Conservation (phyloP, 1,284 basidiomycete species). For the Cystobasidium sp. region DNA sequence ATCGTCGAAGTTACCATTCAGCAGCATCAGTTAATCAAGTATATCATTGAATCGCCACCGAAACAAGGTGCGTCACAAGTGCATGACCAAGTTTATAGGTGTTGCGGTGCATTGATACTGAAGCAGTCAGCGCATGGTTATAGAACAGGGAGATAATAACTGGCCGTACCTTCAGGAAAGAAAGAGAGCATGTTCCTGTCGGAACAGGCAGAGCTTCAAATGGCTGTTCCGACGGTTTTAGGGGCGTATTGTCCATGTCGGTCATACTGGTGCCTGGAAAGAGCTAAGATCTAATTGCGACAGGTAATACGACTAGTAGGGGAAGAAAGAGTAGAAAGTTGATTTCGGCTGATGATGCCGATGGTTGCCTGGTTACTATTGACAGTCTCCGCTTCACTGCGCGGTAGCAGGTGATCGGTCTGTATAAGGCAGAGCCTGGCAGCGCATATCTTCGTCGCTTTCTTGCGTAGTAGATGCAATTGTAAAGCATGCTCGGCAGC, state of each 20-base stretch:
- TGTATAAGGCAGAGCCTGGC: not conserved
- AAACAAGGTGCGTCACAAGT: not conserved
- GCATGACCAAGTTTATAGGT: too few relatives aligned
- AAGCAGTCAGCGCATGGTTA: not conserved
- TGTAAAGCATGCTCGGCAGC: too few relatives aligned
- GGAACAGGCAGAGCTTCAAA: slow-evolving; percentile 8
- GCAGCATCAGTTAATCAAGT: not conserved
- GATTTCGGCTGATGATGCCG: too few relatives aligned
- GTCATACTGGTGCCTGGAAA: not conserved
- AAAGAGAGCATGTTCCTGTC: slow-evolving; percentile 17
- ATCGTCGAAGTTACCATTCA: not conserved
- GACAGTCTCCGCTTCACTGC: too few relatives aligned
- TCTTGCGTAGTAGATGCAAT: too few relatives aligned
- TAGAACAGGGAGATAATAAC: not conserved
- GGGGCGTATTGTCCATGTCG: slow-evolving; percentile 11
- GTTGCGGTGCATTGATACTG: not conserved
- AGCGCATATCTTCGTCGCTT: too few relatives aligned
- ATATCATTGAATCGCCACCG: too few relatives aligned
- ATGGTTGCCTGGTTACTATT: too few relatives aligned
- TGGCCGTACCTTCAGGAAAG: slow-evolving; percentile 2
- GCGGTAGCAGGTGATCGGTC: too few relatives aligned
- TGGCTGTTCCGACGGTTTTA: slow-evolving; percentile 13
- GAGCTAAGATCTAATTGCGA: not conserved
- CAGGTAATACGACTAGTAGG: not conserved
- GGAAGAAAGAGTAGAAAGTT: not conserved